Conservation (phyloP, 169 alveolate genomes). For the Plasmodium ovale region DNA sequence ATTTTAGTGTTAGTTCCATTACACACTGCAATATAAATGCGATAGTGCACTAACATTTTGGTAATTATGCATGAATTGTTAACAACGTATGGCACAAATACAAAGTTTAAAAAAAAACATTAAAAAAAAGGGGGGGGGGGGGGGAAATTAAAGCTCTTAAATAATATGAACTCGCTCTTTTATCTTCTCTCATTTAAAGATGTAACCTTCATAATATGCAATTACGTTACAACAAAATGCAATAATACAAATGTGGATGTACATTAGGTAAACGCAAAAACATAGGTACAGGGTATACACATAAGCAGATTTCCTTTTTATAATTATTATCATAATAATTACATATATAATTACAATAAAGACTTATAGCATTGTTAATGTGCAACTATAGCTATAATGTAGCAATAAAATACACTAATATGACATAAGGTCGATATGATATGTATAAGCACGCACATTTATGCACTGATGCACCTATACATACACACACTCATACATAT, state of each 20-base stretch:
- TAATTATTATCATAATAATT: background rate
- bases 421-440: background rate
- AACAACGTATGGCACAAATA: background rate
- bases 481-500: background rate
- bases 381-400: background rate
- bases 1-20: no score
- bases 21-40: no score
- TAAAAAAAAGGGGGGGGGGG: no score
- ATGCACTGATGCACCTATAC: background rate
- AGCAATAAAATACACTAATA: background rate
- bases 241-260: background rate
- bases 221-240: background rate
- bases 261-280: no score
- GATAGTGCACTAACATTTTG: no score
- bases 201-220: background rate
- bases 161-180: background rate
- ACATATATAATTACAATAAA: background rate
- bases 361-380: background rate
- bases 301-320: background rate
- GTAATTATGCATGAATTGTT: no score
- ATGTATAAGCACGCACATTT: background rate
- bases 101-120: background rate
- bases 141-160: conserved; percentile 11
- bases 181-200: no score
- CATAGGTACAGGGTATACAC: no score